Base-by-base conservation (phyloP, 164 flowering plant species). In the Macadamia integrifolia region DNA sequence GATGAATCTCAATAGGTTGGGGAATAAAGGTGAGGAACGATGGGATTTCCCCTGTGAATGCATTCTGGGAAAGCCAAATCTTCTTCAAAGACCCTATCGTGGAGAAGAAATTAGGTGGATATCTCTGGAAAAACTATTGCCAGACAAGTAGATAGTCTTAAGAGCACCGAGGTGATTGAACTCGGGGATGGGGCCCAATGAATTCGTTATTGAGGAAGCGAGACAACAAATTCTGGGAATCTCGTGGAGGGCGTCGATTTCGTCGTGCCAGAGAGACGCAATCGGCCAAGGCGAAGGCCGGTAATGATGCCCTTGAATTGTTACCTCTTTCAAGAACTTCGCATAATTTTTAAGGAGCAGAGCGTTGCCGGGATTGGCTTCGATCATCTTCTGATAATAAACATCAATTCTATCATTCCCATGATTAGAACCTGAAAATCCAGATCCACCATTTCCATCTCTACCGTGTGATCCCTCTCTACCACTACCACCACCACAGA, bases 41-140 rank as follows among this genome's bases (percentile, higher is more conserved):
- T 0, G 99, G 99, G n/a, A 94, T 83, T 11, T 60, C 53, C 0
- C 99, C 99, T 0, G 83, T 66, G 68, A 94, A 86, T 0, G 72
- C 61, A 76, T 94, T 94, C 0, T 58, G 35, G 5, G 77, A 43
- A 6, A 94, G 68, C 86, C 87, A 84, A 12, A 92, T 6, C 65
- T 86, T 86, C 83, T 83, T 87, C 62, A 94, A 65, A 1, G 88
- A 82, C 6, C 32, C 61, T 84, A 89, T 82, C 0, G 50, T 32
- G 1, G 68, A 15, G 68, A 94, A 94, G 79, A 13, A 86, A 52
- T 80, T 82, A 0, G 50, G 7, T 0, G 86, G 77, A 94, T 87
- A 23, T 79, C 87, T 0, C 97, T 97, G 3, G 91, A 80, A 48
- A 92, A 88, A 1, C 67, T 29, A 53, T 94, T 94, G 3, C 66